Conservation (phyloP, 2,329 filamentous ascomycete species). For the Verticillium alfalfae region DNA sequence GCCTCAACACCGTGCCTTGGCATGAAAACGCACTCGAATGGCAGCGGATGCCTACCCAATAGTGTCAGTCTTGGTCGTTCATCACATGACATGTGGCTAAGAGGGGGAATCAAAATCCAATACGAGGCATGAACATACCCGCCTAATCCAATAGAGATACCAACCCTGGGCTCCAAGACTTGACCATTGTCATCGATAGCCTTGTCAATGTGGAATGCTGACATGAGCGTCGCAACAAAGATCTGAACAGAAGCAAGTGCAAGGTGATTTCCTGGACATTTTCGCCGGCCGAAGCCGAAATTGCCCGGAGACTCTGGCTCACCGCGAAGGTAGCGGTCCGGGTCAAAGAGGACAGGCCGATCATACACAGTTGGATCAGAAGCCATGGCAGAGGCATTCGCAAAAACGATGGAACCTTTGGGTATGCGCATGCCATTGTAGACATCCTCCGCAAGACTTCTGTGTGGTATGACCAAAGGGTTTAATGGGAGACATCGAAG, state of each 20-base stretch:
- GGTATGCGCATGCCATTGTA: conserved; percentile 54
- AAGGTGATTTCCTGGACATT: conserved; percentile 44
- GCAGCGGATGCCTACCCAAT: background rate
- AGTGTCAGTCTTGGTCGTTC: background rate
- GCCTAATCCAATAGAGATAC: conserved; percentile 10
- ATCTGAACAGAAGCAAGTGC: conserved; percentile 40
- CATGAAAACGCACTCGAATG: background rate
- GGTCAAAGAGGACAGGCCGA: conserved; percentile 37
- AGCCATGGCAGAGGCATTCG: conserved; percentile 39
- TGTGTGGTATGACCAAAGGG: conserved; percentile 49
- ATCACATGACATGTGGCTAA: background rate
- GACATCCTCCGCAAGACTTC: conserved; percentile 45
- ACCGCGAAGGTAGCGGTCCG: conserved; percentile 37
- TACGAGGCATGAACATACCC: conserved; percentile 2
- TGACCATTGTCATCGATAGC: conserved; percentile 25
- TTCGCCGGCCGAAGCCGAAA: conserved; percentile 47
- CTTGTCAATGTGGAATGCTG: conserved; percentile 27
- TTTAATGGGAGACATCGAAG: conserved; percentile 37
- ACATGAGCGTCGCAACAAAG: conserved; percentile 31
- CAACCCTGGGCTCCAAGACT: conserved; percentile 7
- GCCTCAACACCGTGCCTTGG: background rate
- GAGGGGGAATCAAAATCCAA: background rate
- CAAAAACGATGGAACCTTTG: conserved; percentile 39
- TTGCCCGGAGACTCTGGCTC: conserved; percentile 40
- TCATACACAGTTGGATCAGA: conserved; percentile 32